phyloP scores from a whole-genome alignment of 768 basidiomycete species.

The Agrocybe pediades region DNA sequence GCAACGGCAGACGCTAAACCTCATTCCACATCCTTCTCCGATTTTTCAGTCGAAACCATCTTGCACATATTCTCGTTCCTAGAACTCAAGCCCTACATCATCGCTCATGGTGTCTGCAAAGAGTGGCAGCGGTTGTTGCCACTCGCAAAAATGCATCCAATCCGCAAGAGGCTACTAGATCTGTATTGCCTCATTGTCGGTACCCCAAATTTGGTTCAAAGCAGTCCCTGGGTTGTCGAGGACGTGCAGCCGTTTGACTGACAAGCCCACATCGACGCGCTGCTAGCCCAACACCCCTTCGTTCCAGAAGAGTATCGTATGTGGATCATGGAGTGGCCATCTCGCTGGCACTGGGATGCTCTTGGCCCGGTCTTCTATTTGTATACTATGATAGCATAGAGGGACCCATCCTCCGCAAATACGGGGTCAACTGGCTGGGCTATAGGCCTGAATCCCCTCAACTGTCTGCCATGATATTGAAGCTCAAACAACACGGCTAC shows the following conservation, averaged over 20 bases:
- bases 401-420: background rate
- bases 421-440: background rate
- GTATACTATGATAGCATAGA: background rate
- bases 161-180: background rate
- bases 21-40: too few relatives aligned
- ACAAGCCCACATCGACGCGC: background rate
- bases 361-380: slow-evolving; percentile 10
- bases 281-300: background rate
- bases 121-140: background rate
- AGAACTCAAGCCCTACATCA: background rate
- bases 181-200: background rate
- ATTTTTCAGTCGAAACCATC: background rate
- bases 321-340: slow-evolving; percentile 13
- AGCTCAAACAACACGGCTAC: too few relatives aligned
- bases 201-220: background rate
- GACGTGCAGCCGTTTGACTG: background rate
- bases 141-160: background rate
- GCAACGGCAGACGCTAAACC: too few relatives aligned
- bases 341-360: background rate
- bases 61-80: background rate
- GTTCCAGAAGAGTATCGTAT: slow-evolving; percentile 8
- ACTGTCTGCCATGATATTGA: background rate
- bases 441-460: background rate
- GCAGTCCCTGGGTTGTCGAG: background rate
- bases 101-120: slow-evolving; percentile 1